Base-by-base conservation (phyloP, 1,284 basidiomycete species). In the Phellopilus nigrolimitatus region DNA sequence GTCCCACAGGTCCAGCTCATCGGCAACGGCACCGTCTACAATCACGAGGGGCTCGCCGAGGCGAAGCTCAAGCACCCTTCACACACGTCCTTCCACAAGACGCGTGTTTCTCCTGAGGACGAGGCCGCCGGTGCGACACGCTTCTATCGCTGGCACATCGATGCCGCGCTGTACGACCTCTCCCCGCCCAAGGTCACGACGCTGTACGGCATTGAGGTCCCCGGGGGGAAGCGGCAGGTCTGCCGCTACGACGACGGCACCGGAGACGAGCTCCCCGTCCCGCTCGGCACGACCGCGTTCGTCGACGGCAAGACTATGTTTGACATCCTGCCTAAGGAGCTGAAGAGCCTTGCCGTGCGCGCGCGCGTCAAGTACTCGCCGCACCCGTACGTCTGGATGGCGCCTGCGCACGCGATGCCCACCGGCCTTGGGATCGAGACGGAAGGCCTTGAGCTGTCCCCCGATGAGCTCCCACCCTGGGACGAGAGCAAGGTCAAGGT, bases 111-210 rank as follows among this genome's bases (percentile, higher is more conserved):
- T 2, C 73, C 78, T 1, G 88, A 87, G 59, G 91, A 95, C 56
- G 86, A 89, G 60, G 79, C 71, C 8, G 75, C 78, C 48, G 89
- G 89, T 21, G 67, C 74, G 38, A 95, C 92, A 9, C 79, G 92
- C 25, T 95, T 91, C 75, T 94, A 93, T 65, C 76, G 91, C 49
- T 93, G 91, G 91, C 92, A 95, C 68, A 95, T 95, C 66, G 93
- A 97, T 61, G 93, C 93, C 1, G 93, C 93, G 0, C 69, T 95
- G 22, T 97, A 95, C 66, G 83, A 89, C 56, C 78, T 92, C 21
- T 79, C 80, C 19, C 90, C 90, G n/a, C 93, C 93, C 2, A 84
- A 79, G 59, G 92, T 92, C 36, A 97, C 94, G 2, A 91, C 92
- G 0, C 79, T 97, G 6, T 92, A 94, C 59, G 91, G 83, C 0